Percentiles rank a stretch among this genome's conserved stretches.
phyloP scores from a whole-genome alignment of 352 stramenopile genomes.

The Globisporangium alternatum region DNA sequence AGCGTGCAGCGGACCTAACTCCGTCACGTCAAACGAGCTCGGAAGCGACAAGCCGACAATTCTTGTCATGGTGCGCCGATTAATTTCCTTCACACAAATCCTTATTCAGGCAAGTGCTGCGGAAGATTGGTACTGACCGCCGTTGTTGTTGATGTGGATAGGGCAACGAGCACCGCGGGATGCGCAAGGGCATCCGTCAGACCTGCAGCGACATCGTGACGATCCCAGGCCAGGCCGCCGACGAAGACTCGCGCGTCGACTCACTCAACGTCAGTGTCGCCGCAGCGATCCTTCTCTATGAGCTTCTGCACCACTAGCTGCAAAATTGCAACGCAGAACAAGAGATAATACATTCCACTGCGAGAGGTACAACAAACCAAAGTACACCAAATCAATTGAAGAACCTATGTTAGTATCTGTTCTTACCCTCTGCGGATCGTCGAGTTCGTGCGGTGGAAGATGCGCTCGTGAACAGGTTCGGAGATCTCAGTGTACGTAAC shows the following conservation, averaged over 20 bases:
- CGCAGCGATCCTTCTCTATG: constrained; percentile 72
- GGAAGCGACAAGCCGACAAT: constrained; percentile 54
- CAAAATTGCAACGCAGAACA: too few relatives aligned
- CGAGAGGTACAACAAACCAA: too few relatives aligned
- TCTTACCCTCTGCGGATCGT: constrained; percentile 22
- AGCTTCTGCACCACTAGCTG: constrained; percentile 64
- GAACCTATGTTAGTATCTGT: neutral
- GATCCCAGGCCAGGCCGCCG: constrained; percentile 58
- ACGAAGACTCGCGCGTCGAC: constrained; percentile 67
- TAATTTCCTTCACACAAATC: neutral
- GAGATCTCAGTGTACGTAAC: constrained; percentile 40
- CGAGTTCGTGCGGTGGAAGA: constrained; percentile 48
- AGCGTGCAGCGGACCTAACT: constrained; percentile 69
- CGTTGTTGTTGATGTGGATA: constrained; percentile 10
- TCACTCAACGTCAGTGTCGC: constrained; percentile 83
- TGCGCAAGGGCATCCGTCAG: constrained; percentile 69
- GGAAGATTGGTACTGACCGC: neutral
- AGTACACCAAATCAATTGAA: neutral
- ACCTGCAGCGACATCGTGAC: constrained; percentile 73
- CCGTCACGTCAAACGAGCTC: constrained; percentile 58
- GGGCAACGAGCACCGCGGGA: constrained; percentile 77
- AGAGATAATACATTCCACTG: too few relatives aligned
- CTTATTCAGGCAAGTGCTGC: too few relatives aligned
- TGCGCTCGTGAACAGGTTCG: constrained; percentile 21
- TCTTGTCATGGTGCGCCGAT: constrained; percentile 67